Base-by-base conservation (phyloP, 495 filamentous ascomycete species). In the Penicillium turbatum region DNA sequence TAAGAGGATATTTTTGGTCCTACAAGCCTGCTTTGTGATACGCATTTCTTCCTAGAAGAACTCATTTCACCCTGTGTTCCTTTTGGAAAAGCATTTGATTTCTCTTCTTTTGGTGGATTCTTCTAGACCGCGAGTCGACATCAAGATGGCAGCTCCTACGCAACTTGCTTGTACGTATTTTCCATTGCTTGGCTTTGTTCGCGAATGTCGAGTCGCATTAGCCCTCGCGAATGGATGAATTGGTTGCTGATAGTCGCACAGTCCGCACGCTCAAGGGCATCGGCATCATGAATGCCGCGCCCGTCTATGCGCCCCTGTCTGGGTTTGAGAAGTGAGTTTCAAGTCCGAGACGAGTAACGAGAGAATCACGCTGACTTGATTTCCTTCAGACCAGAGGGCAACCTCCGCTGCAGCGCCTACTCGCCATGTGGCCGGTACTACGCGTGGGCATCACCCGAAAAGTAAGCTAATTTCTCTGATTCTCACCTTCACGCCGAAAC, bases 211-310 rank as follows among this genome's bases (percentile, higher is more conserved):
- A 11, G n/a, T 44, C n/a, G n/a, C 26, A 44, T 30, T 17, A 1
- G 8, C 16, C 26, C 8, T 40, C 5, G 24, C 34, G 36, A 2
- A 32, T 47, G 24, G 52, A 42, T 43, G 44, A 24, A 49, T 40
- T n/a, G 41, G 24, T 44, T 37, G 40, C 48, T 67, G 41, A 63
- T 57, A 51, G 10, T 42, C 46, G 9, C 51, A 48, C 61, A 87
- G 84, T 87, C 81, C 89, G 93, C 67, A 96, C 93, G 70, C 85
- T 92, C 73, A 97, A 96, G 83, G 87, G 84, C 60, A 90, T 98
- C 77, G 91, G 92, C 62, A 81, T 97, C 72, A 81, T 95, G 71
- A 86, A 97, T 76, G 90, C 89, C 49, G 85, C 83, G 51, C 93
- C 93, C 51, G 80, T 88, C 61, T 98, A 98, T 73, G 83, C 86